Evolutionary conservation across 805 yeast species (phyloP), one percentile per base, ranked within the genome.

Genomic region (Myxozyma nipponensis): DNA sequence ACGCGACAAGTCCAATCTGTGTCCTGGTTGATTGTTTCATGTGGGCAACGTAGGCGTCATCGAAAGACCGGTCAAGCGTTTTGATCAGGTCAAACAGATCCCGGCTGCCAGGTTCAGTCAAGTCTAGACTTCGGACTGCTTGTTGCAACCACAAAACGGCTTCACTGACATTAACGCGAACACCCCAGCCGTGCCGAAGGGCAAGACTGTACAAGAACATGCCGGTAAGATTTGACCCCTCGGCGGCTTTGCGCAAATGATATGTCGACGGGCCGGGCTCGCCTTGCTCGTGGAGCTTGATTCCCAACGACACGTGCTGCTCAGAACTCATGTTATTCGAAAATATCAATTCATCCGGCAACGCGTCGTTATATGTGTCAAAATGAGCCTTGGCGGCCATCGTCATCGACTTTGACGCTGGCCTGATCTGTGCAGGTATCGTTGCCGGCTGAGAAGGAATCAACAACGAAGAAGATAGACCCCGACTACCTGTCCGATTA

Each of bases 191-290:
- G 49, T 76, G 70, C 44, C 84, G 69, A 22, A 86, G 66, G 0
- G 89, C 83, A 56, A 83, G 64, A 0, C 87, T 86, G 60, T 84
- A 85, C 26, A 83, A 63, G 42, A 80, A 72, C 83, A 79, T 83
- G 0, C 89, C 95, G 39, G 81, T 78, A 54, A 71, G 72, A 56
- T 77, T 73, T 5, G 86, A 85, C n/a, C 71, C 66, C 47, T 73
- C 72, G 3, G 90, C 84, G 1, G 86, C 84, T 26, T 76, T 71
- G 56, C 79, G 81, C 47, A 86, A 69, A 57, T 82, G 86, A 59
- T 81, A 79, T 1, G 89, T 76, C 2, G 88, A 83, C 60, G 83
- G 91, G 41, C 81, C 74, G 34, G 79, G 75, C 46, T 82, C 77
- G 1, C 86, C 87, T 28, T 75, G 66, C 36, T 75, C 75, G 47